These are phyloP conservation scores for Tetratostichococcus sp. DNA, from an alignment of 139 green algal species.

Conservation along the genomic window DNA sequence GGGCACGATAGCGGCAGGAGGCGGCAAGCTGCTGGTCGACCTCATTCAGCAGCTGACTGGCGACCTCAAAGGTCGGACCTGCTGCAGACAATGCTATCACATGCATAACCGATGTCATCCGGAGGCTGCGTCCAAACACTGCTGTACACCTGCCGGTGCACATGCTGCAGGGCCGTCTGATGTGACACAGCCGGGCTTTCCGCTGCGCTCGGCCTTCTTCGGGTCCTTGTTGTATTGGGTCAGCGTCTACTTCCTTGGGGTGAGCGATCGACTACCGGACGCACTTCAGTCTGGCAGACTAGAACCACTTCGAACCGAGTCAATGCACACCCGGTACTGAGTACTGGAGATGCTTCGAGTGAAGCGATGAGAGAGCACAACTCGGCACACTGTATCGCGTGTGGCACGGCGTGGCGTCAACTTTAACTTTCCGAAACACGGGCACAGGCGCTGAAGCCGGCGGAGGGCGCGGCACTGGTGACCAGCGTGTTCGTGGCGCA, in stretches of 20 bases:
- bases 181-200: slow-evolving; percentile 23
- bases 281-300: too few species aligned
- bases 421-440: too few species aligned
- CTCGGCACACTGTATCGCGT: too few species aligned
- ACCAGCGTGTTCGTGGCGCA: slow-evolving; percentile 31
- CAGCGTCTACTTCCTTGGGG: slow-evolving; percentile 19
- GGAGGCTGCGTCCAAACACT: neutral
- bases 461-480: slow-evolving; percentile 35
- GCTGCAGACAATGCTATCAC: neutral
- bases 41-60: slow-evolving; percentile 19
- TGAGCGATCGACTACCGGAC: too few species aligned
- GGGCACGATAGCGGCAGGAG: slow-evolving; percentile 38
- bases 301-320: too few species aligned
- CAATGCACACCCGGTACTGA: too few species aligned
- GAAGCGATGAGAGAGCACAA: too few species aligned
- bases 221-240: slow-evolving; percentile 25
- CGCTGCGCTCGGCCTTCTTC: slow-evolving; percentile 22
- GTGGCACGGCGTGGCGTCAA: too few species aligned
- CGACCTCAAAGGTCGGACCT: slow-evolving; percentile 7
- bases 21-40: slow-evolving; percentile 38
- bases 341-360: too few species aligned
- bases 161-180: slow-evolving; percentile 28
- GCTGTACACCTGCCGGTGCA: neutral
- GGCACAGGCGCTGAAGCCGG: slow-evolving; percentile 25
- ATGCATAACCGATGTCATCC: too few species aligned